phyloP scores from a whole-genome alignment of 768 basidiomycete species.

The Boletales sp. region DNA sequence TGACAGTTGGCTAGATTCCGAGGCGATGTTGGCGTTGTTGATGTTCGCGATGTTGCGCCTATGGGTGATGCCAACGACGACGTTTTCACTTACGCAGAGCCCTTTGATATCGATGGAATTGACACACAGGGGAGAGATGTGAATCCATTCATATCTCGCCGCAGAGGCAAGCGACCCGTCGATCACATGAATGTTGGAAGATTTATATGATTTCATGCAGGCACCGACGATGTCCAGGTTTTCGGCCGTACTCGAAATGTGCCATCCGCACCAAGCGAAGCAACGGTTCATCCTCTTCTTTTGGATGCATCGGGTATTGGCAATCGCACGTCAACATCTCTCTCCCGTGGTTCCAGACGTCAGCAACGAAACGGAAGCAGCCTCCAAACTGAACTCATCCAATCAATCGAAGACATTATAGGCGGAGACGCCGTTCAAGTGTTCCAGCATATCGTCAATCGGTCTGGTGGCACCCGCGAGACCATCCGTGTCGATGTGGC shows the following conservation, averaged over 20 bases:
- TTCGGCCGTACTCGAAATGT: constrained; percentile 60
- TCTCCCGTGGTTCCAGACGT: constrained; percentile 50
- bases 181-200: neutral
- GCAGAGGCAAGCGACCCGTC: constrained; percentile 39
- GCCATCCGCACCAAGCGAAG: constrained; percentile 54
- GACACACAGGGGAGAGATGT: constrained; percentile 42
- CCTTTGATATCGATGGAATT: constrained; percentile 44
- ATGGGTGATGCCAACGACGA: constrained; percentile 38
- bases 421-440: constrained; percentile 79
- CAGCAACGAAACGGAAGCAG: constrained; percentile 49
- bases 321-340: constrained; percentile 42
- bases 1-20: constrained; percentile 34
- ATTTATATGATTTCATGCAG: constrained; percentile 21
- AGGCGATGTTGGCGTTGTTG: constrained; percentile 38
- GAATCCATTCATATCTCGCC: constrained; percentile 46
- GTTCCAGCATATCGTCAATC: constrained; percentile 76
- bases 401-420: constrained; percentile 78
- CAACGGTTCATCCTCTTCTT: constrained; percentile 79
- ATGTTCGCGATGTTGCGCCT: constrained; percentile 31
- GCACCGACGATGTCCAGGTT: constrained; percentile 54
- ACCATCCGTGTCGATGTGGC: constrained; percentile 78
- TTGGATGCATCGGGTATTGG: constrained; percentile 53
- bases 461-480: constrained; percentile 54
- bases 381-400: constrained; percentile 56
- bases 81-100: constrained; percentile 53